Percentiles rank a stretch among this genome's conserved stretches.
phyloP scores from a whole-genome alignment of 257 asterid species.

The Fraxinus excelsior region DNA sequence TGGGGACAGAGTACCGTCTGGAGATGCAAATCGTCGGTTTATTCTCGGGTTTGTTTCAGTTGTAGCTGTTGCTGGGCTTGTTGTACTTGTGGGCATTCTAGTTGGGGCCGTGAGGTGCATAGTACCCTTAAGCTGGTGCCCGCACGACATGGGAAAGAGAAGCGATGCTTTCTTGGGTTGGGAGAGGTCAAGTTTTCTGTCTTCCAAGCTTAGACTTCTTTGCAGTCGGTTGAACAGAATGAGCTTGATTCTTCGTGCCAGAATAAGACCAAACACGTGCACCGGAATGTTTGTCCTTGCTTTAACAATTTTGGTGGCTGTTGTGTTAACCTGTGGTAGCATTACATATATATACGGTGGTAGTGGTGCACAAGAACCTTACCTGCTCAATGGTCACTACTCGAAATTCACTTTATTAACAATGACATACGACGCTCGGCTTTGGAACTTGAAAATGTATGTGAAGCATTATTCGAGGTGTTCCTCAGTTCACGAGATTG shows the following conservation, averaged over 20 bases:
- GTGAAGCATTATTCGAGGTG: slow-evolving; percentile 91
- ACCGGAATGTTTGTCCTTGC: slow-evolving; percentile 48
- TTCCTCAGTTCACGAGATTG: slow-evolving; percentile 92
- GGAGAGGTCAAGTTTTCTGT: slow-evolving; percentile 56
- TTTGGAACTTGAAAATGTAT: slow-evolving; percentile 89
- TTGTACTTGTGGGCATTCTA: slow-evolving; percentile 66
- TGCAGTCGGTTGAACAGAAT: slow-evolving; percentile 77
- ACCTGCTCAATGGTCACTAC: slow-evolving; percentile 59
- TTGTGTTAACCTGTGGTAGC: slow-evolving; percentile 52
- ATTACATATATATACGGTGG: slow-evolving; percentile 74
- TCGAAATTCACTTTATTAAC: slow-evolving; percentile 88
- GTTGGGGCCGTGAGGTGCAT: slow-evolving; percentile 71
- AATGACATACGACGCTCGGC: slow-evolving; percentile 94
- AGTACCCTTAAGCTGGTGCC: slow-evolving; percentile 93
- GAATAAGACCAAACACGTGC: slow-evolving; percentile 58
- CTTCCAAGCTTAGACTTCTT: slow-evolving; percentile 61
- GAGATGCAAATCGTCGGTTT: slow-evolving; percentile 63
- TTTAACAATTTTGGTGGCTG: slow-evolving; percentile 31
- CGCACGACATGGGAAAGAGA: slow-evolving; percentile 76
- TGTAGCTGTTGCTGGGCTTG: slow-evolving; percentile 51
- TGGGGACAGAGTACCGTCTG: slow-evolving; percentile 86
- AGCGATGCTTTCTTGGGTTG: slow-evolving; percentile 62
- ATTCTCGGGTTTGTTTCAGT: slow-evolving; percentile 62
- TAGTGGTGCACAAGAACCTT: slow-evolving; percentile 87
- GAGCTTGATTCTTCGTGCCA: slow-evolving; percentile 55